phyloP scores from a whole-genome alignment of 202 grass and related monocot species.

The Panicum hallii region DNA sequence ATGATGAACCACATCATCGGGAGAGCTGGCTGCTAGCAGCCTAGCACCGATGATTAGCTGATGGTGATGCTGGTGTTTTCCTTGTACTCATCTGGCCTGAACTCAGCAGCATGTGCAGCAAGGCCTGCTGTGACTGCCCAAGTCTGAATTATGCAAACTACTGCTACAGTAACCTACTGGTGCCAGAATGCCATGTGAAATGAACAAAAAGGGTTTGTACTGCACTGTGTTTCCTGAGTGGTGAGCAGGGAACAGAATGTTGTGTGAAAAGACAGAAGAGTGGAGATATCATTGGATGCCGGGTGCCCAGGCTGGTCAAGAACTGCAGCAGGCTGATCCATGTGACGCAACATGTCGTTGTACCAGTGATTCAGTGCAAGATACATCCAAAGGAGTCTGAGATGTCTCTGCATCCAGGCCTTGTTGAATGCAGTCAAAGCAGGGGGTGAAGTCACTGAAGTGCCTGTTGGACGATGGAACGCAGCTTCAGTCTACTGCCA shows the following conservation, averaged over 20 bases:
- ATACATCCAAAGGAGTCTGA: slow-evolving; percentile 23
- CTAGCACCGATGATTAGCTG: slow-evolving; percentile 17
- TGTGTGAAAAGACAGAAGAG: background rate
- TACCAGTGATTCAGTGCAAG: background rate
- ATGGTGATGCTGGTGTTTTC: slow-evolving; percentile 29
- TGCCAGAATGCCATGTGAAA: slow-evolving; percentile 9
- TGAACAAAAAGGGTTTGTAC: background rate
- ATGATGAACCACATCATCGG: background rate
- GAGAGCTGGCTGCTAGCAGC: slow-evolving; percentile 14
- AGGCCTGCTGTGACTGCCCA: slow-evolving; percentile 20
- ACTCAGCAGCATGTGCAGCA: slow-evolving; percentile 37
- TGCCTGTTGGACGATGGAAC: background rate
- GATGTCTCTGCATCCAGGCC: background rate
- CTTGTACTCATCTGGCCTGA: slow-evolving; percentile 38
- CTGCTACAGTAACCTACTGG: background rate
- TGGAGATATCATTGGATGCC: slow-evolving; percentile 30
- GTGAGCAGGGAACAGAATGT: slow-evolving; percentile 24
- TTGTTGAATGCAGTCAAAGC: slow-evolving; percentile 30
- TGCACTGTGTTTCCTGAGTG: background rate
- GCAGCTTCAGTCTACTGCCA: slow-evolving; percentile 1
- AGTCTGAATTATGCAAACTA: slow-evolving; percentile 25
- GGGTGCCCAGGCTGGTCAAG: background rate
- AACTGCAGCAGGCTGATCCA: background rate
- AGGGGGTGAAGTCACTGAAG: background rate
- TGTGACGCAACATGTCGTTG: slow-evolving; percentile 30